Conservation (phyloP, 2,329 filamentous ascomycete genomes). For the Mycogone perniciosa region DNA sequence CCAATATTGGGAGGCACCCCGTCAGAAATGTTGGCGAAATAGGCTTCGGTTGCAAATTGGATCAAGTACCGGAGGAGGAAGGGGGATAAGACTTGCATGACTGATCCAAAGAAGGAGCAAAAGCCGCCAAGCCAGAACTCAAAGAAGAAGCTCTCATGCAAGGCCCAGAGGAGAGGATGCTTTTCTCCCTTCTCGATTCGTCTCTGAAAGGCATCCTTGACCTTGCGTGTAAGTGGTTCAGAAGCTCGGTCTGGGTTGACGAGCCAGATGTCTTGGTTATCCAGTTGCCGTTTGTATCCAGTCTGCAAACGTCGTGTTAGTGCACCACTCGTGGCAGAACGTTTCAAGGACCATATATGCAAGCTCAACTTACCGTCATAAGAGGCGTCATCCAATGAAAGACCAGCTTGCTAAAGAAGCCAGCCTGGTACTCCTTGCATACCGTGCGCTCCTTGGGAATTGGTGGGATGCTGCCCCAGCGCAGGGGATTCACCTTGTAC, state of each 20-base stretch:
- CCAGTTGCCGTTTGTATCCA: conserved; percentile 78
- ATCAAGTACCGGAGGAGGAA: conserved; percentile 85
- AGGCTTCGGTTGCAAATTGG: conserved; percentile 74
- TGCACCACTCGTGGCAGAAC: conserved; percentile 8
- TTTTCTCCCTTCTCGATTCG: conserved; percentile 63
- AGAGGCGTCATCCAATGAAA: conserved; percentile 89
- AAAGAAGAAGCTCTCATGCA: conserved; percentile 78
- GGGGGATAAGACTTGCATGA: conserved; percentile 76
- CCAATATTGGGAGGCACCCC: conserved; percentile 60
- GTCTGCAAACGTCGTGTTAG: conserved; percentile 39
- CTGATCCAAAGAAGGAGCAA: conserved; percentile 65
- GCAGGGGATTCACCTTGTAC: conserved; percentile 57
- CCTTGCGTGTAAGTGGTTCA: conserved; percentile 58
- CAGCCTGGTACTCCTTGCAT: conserved; percentile 66
- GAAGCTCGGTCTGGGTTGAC: conserved; percentile 78
- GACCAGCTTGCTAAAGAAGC: conserved; percentile 66
- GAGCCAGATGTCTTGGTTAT: conserved; percentile 78
- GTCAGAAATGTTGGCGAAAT: conserved; percentile 49
- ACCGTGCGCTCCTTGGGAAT: conserved; percentile 46
- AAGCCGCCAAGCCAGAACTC: conserved; percentile 83
- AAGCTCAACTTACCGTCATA: conserved; percentile 58
- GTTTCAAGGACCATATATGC: neutral
- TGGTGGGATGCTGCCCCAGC: conserved; percentile 51
- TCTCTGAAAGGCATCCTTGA: conserved; percentile 62
- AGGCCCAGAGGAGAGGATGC: conserved; percentile 68